phyloP scores from a whole-genome alignment of 2,329 filamentous ascomycete genomes.

The Pseudocercospora pini-densiflorae region DNA sequence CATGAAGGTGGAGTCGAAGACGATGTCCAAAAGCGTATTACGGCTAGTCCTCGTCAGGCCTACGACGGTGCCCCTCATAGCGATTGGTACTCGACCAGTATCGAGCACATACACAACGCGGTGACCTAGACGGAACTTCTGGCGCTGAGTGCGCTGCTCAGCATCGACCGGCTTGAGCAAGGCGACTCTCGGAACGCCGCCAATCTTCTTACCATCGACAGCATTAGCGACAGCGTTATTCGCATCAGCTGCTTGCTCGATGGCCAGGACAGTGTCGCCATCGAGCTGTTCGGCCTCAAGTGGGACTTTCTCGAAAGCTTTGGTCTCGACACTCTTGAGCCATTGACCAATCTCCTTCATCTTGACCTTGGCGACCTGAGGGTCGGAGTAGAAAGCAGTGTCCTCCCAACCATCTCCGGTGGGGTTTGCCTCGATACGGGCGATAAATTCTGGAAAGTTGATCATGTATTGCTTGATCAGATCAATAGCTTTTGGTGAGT shows the following conservation, averaged over 20 bases:
- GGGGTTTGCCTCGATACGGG: conserved; percentile 81
- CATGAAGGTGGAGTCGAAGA: conserved; percentile 97
- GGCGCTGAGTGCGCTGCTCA: conserved; percentile 87
- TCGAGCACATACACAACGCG: conserved; percentile 91
- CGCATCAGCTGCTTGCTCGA: conserved; percentile 76
- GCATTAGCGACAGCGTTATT: conserved; percentile 54
- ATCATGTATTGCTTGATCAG: conserved; percentile 89
- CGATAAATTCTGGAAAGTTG: conserved; percentile 93
- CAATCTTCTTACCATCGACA: conserved; percentile 70
- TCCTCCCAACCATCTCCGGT: conserved; percentile 83
- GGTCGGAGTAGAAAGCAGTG: conserved; percentile 80
- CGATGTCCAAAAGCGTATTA: conserved; percentile 81
- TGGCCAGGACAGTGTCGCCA: conserved; percentile 80
- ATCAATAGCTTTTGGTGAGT: conserved; percentile 80
- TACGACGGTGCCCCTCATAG: conserved; percentile 88
- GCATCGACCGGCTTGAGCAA: conserved; percentile 93
- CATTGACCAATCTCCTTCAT: conserved; percentile 94
- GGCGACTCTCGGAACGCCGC: conserved; percentile 81
- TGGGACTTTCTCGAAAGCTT: conserved; percentile 92
- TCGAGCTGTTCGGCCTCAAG: conserved; percentile 96
- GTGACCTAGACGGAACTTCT: conserved; percentile 83
- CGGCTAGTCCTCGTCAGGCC: conserved; percentile 88
- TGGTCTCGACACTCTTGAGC: conserved; percentile 90
- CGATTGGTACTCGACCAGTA: conserved; percentile 93
- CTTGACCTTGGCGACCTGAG: conserved; percentile 71